Evolutionary conservation across 208 protist species (phyloP).

Genomic region (Naegleria fowleri): DNA sequence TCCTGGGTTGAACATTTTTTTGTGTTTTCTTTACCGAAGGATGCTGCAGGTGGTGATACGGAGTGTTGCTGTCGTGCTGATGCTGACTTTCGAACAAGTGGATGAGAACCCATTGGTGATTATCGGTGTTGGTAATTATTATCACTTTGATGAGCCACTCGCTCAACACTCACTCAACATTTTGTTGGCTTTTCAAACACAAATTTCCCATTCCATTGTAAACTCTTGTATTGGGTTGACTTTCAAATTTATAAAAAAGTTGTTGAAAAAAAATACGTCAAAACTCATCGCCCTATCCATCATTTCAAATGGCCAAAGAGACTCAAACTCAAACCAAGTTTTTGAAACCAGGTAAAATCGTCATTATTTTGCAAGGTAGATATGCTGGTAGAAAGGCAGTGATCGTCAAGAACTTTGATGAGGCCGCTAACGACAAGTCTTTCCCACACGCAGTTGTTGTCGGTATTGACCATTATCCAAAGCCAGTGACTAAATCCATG

Average conservation of each 20-base stretch:
- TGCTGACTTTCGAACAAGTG: too few relatives aligned
- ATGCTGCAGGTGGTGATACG: too few relatives aligned
- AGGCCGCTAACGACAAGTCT: neutral
- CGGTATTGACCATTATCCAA: constrained; percentile 90
- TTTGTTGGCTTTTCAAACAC: too few relatives aligned
- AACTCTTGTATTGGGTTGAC: too few relatives aligned
- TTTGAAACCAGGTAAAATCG: constrained; percentile 94
- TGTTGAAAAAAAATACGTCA: neutral
- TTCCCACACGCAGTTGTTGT: constrained; percentile 78
- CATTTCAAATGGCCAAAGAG: neutral
- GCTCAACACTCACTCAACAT: too few relatives aligned
- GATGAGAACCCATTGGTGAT: too few relatives aligned
- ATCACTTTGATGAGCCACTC: too few relatives aligned
- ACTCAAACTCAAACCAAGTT: constrained; percentile 5
- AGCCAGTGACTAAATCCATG: constrained; percentile 87
- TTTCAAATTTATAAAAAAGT: neutral
- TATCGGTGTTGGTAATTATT: too few relatives aligned
- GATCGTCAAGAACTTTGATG: constrained; percentile 88
- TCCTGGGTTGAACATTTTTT: constrained; percentile 4
- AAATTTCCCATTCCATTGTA: too few relatives aligned
- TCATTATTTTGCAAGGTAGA: constrained; percentile 91
- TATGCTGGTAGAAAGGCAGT: constrained; percentile 96
- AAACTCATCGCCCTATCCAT: neutral
- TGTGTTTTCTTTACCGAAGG: too few relatives aligned
- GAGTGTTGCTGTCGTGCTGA: too few relatives aligned